Evolutionary conservation across 768 basidiomycete genomes (phyloP).

Genomic region (Pisolithus marmoratus): DNA sequence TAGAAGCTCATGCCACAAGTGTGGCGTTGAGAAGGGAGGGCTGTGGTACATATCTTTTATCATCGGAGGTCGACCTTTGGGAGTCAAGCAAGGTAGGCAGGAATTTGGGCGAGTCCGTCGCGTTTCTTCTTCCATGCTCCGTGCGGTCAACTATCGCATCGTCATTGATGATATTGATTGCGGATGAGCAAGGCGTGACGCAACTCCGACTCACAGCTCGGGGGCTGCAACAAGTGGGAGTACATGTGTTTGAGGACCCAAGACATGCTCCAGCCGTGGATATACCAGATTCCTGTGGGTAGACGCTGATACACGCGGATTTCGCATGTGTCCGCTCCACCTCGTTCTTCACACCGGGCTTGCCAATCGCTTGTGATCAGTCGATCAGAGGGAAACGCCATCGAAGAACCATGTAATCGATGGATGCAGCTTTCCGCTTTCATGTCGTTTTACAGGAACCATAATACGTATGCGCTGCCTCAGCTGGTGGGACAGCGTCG

Average conservation of each 20-base stretch:
- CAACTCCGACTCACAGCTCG: too few species aligned
- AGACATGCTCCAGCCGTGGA: conserved; percentile 75
- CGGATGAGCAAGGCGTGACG: too few species aligned
- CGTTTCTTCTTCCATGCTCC: background rate
- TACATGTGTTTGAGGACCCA: conserved; percentile 68
- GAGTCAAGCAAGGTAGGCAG: conserved; percentile 62
- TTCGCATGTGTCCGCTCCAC: conserved; percentile 15
- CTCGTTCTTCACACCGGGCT: background rate
- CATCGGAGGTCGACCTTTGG: conserved; percentile 68
- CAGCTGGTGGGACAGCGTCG: conserved; percentile 78
- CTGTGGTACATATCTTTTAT: conserved; percentile 62
- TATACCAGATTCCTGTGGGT: conserved; percentile 82
- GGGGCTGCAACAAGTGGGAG: conserved; percentile 66
- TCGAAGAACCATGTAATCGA: conserved; percentile 79
- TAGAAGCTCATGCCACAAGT: conserved; percentile 66
- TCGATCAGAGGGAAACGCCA: conserved; percentile 48
- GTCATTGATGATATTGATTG: background rate
- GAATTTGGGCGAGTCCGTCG: conserved; percentile 51
- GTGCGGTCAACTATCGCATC: background rate
- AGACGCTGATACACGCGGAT: conserved; percentile 59
- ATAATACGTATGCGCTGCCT: conserved; percentile 57
- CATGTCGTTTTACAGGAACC: conserved; percentile 78
- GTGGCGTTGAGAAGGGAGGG: conserved; percentile 48
- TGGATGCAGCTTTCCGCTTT: conserved; percentile 89
- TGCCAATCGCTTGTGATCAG: background rate